A percentile compares a stretch with the other conserved stretches of the same genome.
Conservation (phyloP, 192 early-diverging fungal genomes). For the Podila epigama region DNA sequence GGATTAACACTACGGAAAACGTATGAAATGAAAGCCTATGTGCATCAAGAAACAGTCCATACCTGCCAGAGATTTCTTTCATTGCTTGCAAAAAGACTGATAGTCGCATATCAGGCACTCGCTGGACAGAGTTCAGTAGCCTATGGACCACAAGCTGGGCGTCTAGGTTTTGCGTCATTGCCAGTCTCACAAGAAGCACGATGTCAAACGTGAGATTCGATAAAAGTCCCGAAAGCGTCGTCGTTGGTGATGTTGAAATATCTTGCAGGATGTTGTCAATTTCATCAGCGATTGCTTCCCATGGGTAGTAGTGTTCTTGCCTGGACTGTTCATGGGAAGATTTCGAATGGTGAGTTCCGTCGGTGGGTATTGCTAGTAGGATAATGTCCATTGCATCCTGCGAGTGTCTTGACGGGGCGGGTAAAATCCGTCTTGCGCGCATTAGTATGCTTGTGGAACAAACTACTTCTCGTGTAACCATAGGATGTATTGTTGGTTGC, state of each 20-base stretch:
- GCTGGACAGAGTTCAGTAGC: slow-evolving; percentile 3
- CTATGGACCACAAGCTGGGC: slow-evolving; percentile 4
- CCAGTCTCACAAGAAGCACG: slow-evolving; percentile 15
- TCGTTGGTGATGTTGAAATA: no score
- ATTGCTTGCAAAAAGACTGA: slow-evolving; percentile 12
- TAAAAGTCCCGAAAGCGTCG: slow-evolving; percentile 1
- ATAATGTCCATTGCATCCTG: slow-evolving; percentile 35
- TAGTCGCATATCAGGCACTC: slow-evolving; percentile 26
- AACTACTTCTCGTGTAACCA: slow-evolving; percentile 6
- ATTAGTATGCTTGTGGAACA: slow-evolving; percentile 23
- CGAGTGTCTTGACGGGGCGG: background rate
- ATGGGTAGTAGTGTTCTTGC: background rate
- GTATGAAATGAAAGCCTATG: background rate
- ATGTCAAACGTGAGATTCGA: slow-evolving; percentile 32
- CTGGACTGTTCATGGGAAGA: no score
- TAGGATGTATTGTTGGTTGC: slow-evolving; percentile 10
- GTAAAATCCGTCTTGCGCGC: slow-evolving; percentile 21
- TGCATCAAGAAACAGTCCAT: background rate
- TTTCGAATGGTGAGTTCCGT: background rate
- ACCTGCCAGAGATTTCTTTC: slow-evolving; percentile 38
- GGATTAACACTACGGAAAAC: background rate
- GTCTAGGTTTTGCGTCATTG: slow-evolving; percentile 2
- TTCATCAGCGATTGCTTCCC: slow-evolving; percentile 23
- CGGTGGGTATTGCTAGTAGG: slow-evolving; percentile 9
- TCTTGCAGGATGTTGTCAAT: slow-evolving; percentile 10